Evolutionary conservation across 768 basidiomycete genomes (phyloP), one percentile per base, ranked within the genome.

Genomic region (Gyrodon lividus): DNA sequence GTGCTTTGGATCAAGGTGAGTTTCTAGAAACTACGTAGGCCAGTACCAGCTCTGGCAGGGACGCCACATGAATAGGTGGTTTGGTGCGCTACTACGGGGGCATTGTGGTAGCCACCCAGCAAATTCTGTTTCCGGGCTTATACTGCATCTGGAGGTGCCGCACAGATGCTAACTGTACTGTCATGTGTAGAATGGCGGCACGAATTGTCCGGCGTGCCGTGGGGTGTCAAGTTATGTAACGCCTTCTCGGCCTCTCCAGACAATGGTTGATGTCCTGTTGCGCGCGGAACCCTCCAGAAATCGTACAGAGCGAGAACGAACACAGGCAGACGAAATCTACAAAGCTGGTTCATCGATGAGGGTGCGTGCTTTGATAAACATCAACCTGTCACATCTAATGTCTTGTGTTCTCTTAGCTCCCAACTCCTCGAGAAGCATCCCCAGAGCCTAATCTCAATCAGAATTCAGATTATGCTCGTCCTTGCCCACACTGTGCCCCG

Each of bases 271-370:
- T 60, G 69, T 84, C 6, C 70, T 93, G 23, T 72, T 91, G 28
- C 86, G 86, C n/a, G 71, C 75, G 35, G 84, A 82, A 14, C 91
- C 91, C 13, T 78, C 82, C 31, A 83, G 79, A 62, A 76, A 77
- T 41, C 84, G 91, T 41, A 71, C 84, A 30, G 80, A 80, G 60
- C 73, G 84, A 34, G 91, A 93, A 64, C 80, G 83, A 19, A 75
- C 79, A 51, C 91, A 93, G 68, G 91, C 91, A 4, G 91, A 93
- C 59, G 88, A 89, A 51, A 70, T 92, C 22, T 93, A 92, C 61
- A 79, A 76, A 52, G 63, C 73, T 24, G 86, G 86, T 2, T 68
- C 76, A 26, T 73, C 77, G 22, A 74, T 92, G 67, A 77, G 85
- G 61, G 89, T 91, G 66, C 50, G 80, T 71, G 33, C 23, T 30